Conservation (phyloP, 805 yeast genomes). For the Myxozyma udenii region DNA sequence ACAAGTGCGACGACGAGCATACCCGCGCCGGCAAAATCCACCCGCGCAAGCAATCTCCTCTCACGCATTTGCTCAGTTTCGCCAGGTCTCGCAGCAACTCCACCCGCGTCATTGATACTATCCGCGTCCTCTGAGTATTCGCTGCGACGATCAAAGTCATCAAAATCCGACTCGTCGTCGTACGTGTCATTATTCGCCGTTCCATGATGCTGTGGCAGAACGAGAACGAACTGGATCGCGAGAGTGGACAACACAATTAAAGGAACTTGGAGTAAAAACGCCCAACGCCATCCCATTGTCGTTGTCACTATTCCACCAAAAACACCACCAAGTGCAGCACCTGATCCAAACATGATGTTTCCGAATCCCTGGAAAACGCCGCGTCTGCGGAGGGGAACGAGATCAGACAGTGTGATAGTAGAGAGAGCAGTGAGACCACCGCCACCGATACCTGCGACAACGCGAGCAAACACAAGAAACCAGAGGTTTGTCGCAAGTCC, state of each 20-base stretch:
- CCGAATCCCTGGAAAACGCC: conserved; percentile 70
- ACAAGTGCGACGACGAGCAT: conserved; percentile 57
- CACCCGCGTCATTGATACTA: conserved; percentile 1
- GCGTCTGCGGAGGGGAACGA: conserved; percentile 62
- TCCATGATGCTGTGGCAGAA: conserved; percentile 46
- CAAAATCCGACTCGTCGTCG: neutral
- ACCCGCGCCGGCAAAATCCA: conserved; percentile 65
- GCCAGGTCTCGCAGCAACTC: neutral
- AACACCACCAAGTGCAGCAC: conserved; percentile 59
- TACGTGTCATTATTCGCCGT: neutral
- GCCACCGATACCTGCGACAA: conserved; percentile 76
- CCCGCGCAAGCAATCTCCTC: conserved; percentile 44
- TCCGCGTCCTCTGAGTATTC: conserved; percentile 7
- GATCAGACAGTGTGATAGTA: conserved; percentile 64
- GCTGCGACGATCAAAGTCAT: neutral
- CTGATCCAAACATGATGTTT: conserved; percentile 64
- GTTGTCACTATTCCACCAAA: conserved; percentile 45
- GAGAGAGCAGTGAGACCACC: conserved; percentile 68
- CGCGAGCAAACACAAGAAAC: conserved; percentile 43
- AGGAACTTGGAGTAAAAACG: conserved; percentile 33
- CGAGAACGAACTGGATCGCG: conserved; percentile 63
- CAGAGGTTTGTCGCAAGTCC: conserved; percentile 41
- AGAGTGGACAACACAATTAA: conserved; percentile 58
- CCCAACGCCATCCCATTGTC: conserved; percentile 53
- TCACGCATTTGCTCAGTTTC: conserved; percentile 19